These are phyloP conservation scores for Lentinula aciculospora DNA, from an alignment of 768 basidiomycete genomes.

Conservation along the genomic window DNA sequence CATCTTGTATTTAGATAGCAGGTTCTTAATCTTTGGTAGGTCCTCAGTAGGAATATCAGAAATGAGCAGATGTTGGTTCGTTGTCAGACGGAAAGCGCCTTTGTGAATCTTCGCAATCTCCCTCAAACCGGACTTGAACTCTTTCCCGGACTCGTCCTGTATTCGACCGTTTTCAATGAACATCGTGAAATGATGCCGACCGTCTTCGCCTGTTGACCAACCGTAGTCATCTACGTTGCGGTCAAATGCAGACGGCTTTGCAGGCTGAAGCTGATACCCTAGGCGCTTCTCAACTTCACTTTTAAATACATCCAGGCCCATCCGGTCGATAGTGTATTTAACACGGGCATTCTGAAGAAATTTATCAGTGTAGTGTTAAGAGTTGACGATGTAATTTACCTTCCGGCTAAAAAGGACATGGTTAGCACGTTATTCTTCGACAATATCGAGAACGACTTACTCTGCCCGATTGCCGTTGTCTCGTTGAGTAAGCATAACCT, in stretches of 20 bases:
- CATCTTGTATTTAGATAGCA: conserved; percentile 82
- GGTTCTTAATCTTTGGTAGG: conserved; percentile 66
- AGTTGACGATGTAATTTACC: conserved; percentile 21
- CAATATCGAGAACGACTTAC: conserved; percentile 39
- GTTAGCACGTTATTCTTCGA: neutral
- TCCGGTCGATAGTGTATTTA: conserved; percentile 96
- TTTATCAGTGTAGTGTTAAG: neutral
- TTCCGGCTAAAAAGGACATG: conserved; percentile 43
- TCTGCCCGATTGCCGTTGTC: conserved; percentile 95
- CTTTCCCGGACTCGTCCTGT: conserved; percentile 85
- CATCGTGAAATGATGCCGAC: conserved; percentile 84
- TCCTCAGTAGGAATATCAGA: conserved; percentile 77
- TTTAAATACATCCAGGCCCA: conserved; percentile 86
- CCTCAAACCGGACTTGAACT: conserved; percentile 88
- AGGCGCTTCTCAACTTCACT: conserved; percentile 86
- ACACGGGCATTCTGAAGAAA: conserved; percentile 68
- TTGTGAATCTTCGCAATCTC: conserved; percentile 95
- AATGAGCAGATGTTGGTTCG: conserved; percentile 91
- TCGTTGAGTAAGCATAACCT: conserved; percentile 88
- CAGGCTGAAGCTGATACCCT: conserved; percentile 70
- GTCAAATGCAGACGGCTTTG: conserved; percentile 76
- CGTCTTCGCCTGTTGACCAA: conserved; percentile 85
- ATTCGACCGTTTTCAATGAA: conserved; percentile 98
- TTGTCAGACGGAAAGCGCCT: conserved; percentile 88
- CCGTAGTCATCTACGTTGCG: conserved; percentile 92